A percentile compares a stretch with the other conserved stretches of the same genome.
Conservation (phyloP, 108 stramenopile genomes). For the Fistulifera pelliculosa region DNA sequence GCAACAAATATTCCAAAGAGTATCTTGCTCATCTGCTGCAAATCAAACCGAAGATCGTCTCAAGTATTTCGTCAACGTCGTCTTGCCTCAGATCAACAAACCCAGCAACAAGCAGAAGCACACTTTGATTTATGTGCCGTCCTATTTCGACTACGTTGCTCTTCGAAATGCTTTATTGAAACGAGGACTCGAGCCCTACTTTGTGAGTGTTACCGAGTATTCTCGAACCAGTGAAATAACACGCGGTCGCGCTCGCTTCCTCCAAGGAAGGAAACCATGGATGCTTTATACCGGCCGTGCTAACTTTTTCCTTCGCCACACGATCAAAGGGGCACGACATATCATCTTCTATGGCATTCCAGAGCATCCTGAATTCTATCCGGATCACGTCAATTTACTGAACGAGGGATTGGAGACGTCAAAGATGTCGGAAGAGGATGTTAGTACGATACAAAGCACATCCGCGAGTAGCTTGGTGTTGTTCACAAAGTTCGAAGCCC, state of each 20-base stretch:
- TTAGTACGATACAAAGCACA: neutral
- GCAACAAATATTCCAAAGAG: constrained; percentile 88
- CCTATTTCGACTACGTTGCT: constrained; percentile 89
- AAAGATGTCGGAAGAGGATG: constrained; percentile 15
- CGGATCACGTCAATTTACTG: constrained; percentile 75
- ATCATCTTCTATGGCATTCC: constrained; percentile 89
- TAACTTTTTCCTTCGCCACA: constrained; percentile 86
- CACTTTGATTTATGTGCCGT: constrained; percentile 85
- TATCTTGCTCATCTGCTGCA: constrained; percentile 43
- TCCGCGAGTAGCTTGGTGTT: constrained; percentile 57
- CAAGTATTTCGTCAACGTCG: constrained; percentile 69
- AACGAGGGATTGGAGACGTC: constrained; percentile 16
- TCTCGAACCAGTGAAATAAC: constrained; percentile 73
- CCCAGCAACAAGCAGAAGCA: constrained; percentile 60
- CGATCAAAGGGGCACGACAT: constrained; percentile 84
- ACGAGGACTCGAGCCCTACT: constrained; percentile 35
- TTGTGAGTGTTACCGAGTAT: constrained; percentile 86
- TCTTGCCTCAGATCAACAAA: constrained; percentile 68
- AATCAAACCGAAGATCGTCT: constrained; percentile 67
- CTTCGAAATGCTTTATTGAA: constrained; percentile 82
- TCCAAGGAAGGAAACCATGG: constrained; percentile 83
- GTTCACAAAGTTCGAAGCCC: constrained; percentile 85
- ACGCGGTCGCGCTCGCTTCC: constrained; percentile 84
- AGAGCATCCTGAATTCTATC: constrained; percentile 87
- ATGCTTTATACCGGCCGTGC: constrained; percentile 93